These are phyloP conservation scores for Magnolia officinalis DNA, from an alignment of 164 flowering plant species.

Conservation along the genomic window DNA sequence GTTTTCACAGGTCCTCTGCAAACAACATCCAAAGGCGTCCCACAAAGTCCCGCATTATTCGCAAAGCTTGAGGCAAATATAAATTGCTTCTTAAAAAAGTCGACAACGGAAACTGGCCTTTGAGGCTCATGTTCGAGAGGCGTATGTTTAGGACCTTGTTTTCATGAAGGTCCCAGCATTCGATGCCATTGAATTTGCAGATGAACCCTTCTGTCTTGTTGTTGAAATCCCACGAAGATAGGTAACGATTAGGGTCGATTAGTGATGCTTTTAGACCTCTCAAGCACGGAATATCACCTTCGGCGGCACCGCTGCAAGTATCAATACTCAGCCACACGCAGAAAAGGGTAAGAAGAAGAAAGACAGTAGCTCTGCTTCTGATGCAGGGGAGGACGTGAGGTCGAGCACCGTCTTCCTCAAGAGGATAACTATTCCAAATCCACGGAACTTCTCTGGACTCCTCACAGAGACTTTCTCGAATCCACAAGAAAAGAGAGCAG, in stretches of 20 bases:
- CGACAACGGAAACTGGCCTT: conserved; percentile 63
- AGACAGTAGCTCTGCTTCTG: neutral
- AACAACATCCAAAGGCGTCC: neutral
- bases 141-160: conserved; percentile 50
- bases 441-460: too few species aligned
- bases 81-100: conserved; percentile 34
- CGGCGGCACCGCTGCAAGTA: conserved; percentile 11
- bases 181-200: conserved; percentile 63
- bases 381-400: too few species aligned
- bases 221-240: conserved; percentile 52
- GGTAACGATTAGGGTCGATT: conserved; percentile 37
- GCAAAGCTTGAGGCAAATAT: conserved; percentile 5
- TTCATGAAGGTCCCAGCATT: conserved; percentile 78
- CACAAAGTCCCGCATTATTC: conserved; percentile 12
- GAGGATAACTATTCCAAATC: too few species aligned
- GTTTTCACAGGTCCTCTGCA: conserved; percentile 30
- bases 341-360: neutral
- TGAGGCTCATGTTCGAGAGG: conserved; percentile 55
- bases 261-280: conserved; percentile 35
- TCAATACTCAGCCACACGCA: conserved; percentile 10
- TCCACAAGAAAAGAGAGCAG: too few species aligned
- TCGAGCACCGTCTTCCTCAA: too few species aligned
- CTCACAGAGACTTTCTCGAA: too few species aligned
- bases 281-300: conserved; percentile 54
- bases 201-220: conserved; percentile 51